Evolutionary conservation across 1,139 yeast species (phyloP).

Genomic region (Taiozyma sp.): DNA sequence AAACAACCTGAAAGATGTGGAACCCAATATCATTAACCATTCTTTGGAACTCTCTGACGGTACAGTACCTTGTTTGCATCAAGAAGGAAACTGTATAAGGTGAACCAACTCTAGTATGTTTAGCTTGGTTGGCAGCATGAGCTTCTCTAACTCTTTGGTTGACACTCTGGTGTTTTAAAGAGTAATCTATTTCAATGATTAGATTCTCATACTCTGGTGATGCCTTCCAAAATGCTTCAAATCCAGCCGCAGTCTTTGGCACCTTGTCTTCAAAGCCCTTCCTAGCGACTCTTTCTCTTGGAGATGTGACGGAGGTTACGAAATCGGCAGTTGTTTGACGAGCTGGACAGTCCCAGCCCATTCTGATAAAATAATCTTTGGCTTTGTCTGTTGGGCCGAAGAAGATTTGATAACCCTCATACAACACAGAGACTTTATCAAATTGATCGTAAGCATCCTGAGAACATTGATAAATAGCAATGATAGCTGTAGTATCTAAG

Average conservation of each 20-base stretch:
- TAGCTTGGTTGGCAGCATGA: slow-evolving; percentile 56
- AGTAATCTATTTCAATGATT: background rate
- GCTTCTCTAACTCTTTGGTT: slow-evolving; percentile 25
- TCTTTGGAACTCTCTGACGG: background rate
- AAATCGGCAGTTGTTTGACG: background rate
- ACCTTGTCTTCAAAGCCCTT: background rate
- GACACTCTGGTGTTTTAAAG: background rate
- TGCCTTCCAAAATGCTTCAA: background rate
- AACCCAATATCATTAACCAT: slow-evolving; percentile 47
- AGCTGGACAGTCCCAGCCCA: background rate
- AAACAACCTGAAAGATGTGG: too few species aligned
- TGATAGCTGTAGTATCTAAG: background rate
- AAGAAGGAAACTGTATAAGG: slow-evolving; percentile 62
- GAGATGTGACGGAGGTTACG: background rate
- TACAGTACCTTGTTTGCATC: slow-evolving; percentile 55
- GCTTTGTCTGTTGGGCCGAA: background rate
- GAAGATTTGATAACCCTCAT: background rate
- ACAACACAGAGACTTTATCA: background rate
- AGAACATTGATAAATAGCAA: background rate
- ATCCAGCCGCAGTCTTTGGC: background rate
- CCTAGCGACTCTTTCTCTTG: background rate
- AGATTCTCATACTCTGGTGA: background rate
- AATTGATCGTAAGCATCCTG: background rate
- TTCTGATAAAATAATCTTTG: background rate
- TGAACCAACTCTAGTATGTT: slow-evolving; percentile 53